Base-by-base conservation (phyloP, 768 basidiomycete species). In the Amanita inopinata region DNA sequence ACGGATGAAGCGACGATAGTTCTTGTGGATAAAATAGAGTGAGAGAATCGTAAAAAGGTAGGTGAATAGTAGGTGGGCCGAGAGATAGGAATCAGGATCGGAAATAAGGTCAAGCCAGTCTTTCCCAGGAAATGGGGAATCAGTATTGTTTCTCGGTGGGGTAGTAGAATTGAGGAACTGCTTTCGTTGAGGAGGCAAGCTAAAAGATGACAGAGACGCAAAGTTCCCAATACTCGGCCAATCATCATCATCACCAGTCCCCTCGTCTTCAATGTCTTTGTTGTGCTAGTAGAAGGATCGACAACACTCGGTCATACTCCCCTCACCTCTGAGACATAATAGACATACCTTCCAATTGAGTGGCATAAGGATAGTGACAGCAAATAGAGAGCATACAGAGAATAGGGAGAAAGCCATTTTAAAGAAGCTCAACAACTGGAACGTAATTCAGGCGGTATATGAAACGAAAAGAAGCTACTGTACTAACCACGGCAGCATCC, bases 401-500 rank as follows among this genome's bases (percentile, higher is more conserved):
- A 99, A 99, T 19, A 97, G 69, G 54, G 85, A 80, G 61, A 97
- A 98, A 0, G 85, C 80, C 73, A 84, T 96, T 60, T 94, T 93
- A 72, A 90, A 85, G 63, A 99, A 98, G 50, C 83, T 89, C 32
- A 99, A 73, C 1, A 98, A 73, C 90, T 96, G 56, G 22, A 31
- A 25, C 19, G 36, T 2, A 36, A 24, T 34, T 37, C 33, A 41
- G 17, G 43, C 27, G 25, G 8, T 6, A 38, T 14, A 32, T 20
- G 12, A n/a, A 33, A 22, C 12, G n/a, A 14, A 33, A 25, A n/a
- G 31, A 5, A 27, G 6, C 3, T 24, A 6, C 23, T 7, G 33
- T 10, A 70, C 88, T 53, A 56, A 91, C 90, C 53, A 98, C 96
- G 2, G 91, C 93, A 31, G 94, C 94, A 60, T 99, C 94, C 31